Evolutionary conservation across 306 rosid genomes (phyloP), one percentile per base, ranked within the genome.

Genomic region (Medicago ruthenica): DNA sequence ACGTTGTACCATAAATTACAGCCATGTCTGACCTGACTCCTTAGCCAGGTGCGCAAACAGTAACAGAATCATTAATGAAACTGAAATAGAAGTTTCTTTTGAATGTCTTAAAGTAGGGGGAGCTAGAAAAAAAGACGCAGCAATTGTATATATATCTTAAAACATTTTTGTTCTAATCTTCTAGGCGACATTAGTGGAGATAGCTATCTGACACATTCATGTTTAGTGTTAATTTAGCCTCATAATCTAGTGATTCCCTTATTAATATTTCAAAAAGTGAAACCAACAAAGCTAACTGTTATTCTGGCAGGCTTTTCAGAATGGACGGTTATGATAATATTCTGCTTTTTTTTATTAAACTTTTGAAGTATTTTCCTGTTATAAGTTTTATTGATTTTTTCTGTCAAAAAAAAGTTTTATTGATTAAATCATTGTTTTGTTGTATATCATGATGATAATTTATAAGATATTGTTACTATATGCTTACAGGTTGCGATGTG

Each of bases 401-500:
- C 31, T 27, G 31, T 27, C 31, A 27, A 27, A n/a, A n/a, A n/a
- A n/a, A n/a, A n/a, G n/a, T 24, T 24, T 24, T 27, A 27, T 27
- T 27, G 31, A 3, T 27, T 34, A 34, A 34, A 34, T 34, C 37
- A 14, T 55, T 64, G 20, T 14, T 36, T 68, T 40, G 54, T 9
- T 73, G 75, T 50, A 64, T 64, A 73, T 61, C 69, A 22, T 50
- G 18, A 54, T 71, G 63, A 65, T 53, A 5, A 79, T 64, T 73
- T 63, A 15, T 64, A 57, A 60, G 40, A 70, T 57, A 45, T 67
- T 74, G 41, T 60, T 50, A 12, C 2, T 68, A 42, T 45, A 73
- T 70, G 34, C 80, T 64, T 68, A 66, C 87, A 94, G 98, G 94
- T 64, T 94, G 98, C 66, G 98, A 91, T 82, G 83, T 94, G 44